Evolutionary conservation across 106 monocot genomes (phyloP).

Genomic region (Dendrobium huoshanense): DNA sequence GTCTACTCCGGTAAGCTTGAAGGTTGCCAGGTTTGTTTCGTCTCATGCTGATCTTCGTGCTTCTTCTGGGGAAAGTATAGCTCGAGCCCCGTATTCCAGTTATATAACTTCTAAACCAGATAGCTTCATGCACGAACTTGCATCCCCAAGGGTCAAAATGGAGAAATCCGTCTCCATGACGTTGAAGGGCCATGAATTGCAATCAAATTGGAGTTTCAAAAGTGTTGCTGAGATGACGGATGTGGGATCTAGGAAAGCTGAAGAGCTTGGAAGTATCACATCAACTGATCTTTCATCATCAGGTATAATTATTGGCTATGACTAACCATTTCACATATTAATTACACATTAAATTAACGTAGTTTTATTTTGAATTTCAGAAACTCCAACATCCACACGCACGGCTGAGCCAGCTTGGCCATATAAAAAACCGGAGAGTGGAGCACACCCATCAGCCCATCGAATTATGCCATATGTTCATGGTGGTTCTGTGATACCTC

Average conservation of each 20-base stretch:
- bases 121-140: constrained; percentile 20
- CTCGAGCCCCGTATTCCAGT: constrained; percentile 12
- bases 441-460: constrained; percentile 20
- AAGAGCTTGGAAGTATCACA: constrained; percentile 16
- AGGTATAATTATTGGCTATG: constrained; percentile 10
- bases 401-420: constrained; percentile 31
- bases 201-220: constrained; percentile 32
- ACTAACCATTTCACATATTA: not conserved
- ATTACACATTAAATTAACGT: not conserved
- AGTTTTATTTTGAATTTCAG: constrained; percentile 6
- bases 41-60: constrained; percentile 18
- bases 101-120: constrained; percentile 27
- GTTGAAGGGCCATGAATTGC: constrained; percentile 29
- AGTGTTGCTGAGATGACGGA: constrained; percentile 27
- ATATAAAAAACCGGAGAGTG: constrained; percentile 34
- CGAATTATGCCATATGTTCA: constrained; percentile 23
- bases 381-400: constrained; percentile 22
- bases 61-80: constrained; percentile 28
- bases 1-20: constrained; percentile 10
- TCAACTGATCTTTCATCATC: constrained; percentile 15
- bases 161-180: constrained; percentile 23
- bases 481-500: constrained; percentile 43
- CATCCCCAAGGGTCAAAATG: constrained; percentile 39
- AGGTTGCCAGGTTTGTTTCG: constrained; percentile 20
- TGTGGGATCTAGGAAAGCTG: constrained; percentile 14